Evolutionary conservation across 371 early-diverging fungal species (phyloP).

Genomic region (Mucor racemosus): DNA sequence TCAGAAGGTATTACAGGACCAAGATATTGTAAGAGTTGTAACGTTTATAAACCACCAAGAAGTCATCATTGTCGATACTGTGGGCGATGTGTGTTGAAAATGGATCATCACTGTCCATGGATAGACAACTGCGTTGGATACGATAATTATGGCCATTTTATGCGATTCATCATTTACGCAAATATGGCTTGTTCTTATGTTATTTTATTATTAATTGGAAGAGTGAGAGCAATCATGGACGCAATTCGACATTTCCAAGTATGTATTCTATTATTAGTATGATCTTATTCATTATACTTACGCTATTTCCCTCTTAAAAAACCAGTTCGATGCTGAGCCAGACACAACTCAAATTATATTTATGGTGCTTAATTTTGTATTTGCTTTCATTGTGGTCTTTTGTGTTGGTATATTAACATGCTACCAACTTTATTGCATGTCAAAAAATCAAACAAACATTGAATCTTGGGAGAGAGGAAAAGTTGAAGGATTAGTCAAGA

Average conservation of each 20-base stretch:
- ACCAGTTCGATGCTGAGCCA: conserved; percentile 60
- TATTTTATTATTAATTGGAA: conserved; percentile 37
- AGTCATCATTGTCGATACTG: conserved; percentile 87
- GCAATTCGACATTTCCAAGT: conserved; percentile 50
- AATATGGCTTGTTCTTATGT: conserved; percentile 62
- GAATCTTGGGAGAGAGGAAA: conserved; percentile 86
- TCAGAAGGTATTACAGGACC: conserved; percentile 49
- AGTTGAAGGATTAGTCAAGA: conserved; percentile 74
- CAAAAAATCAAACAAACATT: conserved; percentile 92
- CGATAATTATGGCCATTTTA: conserved; percentile 86
- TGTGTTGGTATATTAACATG: conserved; percentile 82
- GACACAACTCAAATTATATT: conserved; percentile 66
- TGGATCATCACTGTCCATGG: conserved; percentile 99
- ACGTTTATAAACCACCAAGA: conserved; percentile 81
- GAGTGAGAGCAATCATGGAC: conserved; percentile 43
- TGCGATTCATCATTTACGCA: conserved; percentile 83
- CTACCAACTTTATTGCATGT: conserved; percentile 85
- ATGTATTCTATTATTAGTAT: not conserved
- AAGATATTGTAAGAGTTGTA: conserved; percentile 78
- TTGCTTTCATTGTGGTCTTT: conserved; percentile 75
- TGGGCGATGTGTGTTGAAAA: conserved; percentile 83
- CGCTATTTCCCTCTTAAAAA: no score
- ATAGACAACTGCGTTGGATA: conserved; percentile 96
- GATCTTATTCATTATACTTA: not conserved
- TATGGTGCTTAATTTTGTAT: conserved; percentile 75